These are phyloP conservation scores for Imleria badia DNA, from an alignment of 768 basidiomycete genomes.

Conservation along the genomic window DNA sequence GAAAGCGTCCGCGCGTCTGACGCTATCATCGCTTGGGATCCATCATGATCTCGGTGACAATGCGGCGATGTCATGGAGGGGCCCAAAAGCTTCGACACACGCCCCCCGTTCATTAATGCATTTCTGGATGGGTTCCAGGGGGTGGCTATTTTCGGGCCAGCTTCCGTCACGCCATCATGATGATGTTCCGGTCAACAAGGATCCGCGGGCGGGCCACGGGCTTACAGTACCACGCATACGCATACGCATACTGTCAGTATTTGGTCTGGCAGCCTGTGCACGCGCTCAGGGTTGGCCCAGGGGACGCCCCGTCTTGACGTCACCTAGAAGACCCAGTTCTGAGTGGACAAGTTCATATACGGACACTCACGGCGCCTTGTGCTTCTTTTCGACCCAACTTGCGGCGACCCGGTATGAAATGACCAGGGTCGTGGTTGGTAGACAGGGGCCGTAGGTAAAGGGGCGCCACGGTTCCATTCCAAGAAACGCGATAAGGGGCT, in stretches of 20 bases:
- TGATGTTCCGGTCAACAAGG: conserved; percentile 4
- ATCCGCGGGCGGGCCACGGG: background rate
- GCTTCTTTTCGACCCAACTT: too few species aligned
- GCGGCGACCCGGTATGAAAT: background rate
- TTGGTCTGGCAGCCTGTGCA: too few species aligned
- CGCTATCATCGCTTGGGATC: too few species aligned
- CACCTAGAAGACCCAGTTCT: background rate
- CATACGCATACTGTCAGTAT: too few species aligned
- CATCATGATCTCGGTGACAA: background rate
- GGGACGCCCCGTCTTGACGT: background rate
- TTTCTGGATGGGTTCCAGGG: background rate
- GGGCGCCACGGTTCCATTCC: background rate
- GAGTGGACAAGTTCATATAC: too few species aligned
- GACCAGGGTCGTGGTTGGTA: background rate
- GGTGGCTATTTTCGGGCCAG: background rate
- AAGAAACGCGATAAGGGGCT: conserved; percentile 2
- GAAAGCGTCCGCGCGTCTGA: too few species aligned
- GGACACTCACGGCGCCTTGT: too few species aligned
- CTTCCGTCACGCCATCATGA: too few species aligned
- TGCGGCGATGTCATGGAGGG: background rate
- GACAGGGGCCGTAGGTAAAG: too few species aligned
- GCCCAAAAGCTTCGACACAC: background rate
- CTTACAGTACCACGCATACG: too few species aligned
- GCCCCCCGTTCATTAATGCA: background rate
- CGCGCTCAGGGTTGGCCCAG: too few species aligned